Conservation (phyloP, 2,329 filamentous ascomycete species). For the Xylariaceae sp. region DNA sequence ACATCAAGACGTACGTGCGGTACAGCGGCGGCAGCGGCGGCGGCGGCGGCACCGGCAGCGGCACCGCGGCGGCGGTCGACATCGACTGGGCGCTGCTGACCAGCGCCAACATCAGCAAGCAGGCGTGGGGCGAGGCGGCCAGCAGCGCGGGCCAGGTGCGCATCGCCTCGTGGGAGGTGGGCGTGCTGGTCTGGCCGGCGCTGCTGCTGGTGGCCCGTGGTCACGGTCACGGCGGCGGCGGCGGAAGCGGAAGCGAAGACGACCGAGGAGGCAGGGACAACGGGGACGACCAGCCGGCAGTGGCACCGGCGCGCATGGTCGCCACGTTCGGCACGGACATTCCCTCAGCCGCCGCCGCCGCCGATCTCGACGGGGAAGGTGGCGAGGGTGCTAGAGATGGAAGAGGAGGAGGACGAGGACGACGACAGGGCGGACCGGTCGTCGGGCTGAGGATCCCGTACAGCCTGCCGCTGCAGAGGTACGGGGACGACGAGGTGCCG, state of each 20-base stretch:
- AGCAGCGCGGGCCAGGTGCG: constrained; percentile 54
- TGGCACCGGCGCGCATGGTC: constrained; percentile 60
- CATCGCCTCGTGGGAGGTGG: constrained; percentile 76
- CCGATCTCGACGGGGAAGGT: no score
- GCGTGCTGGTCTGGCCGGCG: constrained; percentile 74
- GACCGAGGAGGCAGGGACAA: constrained; percentile 6
- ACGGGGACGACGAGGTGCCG: constrained; percentile 56
- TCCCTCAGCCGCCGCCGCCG: constrained; percentile 28
- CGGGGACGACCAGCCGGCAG: no score
- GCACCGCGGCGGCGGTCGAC: constrained; percentile 22
- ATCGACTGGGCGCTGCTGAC: constrained; percentile 84
- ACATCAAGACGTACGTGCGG: constrained; percentile 83
- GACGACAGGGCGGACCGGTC: constrained; percentile 21
- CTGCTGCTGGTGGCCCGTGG: constrained; percentile 33
- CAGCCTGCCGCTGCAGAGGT: constrained; percentile 63
- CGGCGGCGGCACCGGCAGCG: no score
- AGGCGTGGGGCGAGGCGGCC: constrained; percentile 71
- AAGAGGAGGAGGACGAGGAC: background rate
- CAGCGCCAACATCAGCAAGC: constrained; percentile 85
- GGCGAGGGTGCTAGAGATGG: no score
- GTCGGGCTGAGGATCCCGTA: constrained; percentile 80
- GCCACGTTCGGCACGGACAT: constrained; percentile 58
- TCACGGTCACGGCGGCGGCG: no score
- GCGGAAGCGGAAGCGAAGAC: background rate
- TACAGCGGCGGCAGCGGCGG: constrained; percentile 32